Base-by-base conservation (phyloP, 2,329 filamentous ascomycete species). In the Fusarium irregulare region DNA sequence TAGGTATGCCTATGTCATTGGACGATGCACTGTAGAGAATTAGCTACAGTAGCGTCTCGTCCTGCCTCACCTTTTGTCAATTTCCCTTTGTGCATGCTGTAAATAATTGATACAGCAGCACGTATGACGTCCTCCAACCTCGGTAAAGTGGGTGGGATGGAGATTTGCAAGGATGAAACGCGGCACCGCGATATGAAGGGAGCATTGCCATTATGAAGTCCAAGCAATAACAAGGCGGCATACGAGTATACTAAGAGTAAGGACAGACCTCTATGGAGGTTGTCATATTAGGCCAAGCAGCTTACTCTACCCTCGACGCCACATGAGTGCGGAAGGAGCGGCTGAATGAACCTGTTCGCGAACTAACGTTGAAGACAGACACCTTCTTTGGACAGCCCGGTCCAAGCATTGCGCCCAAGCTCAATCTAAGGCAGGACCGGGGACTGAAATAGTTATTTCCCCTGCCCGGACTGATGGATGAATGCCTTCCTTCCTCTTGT, bases 111-210 rank as follows among this genome's bases (percentile, higher is more conserved):
- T n/a, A 37, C 21, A 64, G 45, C 30, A 50, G 32, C 18, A 47
- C n/a, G 40, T 30, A 45, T 55, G n/a, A 28, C 27, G 56, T 32
- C 44, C 32, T 64, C 49, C 20, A 64, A 59, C 61, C 40, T 59
- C 61, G 60, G 60, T 41, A 66, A 56, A 60, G 47, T 54, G 62
- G 62, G 28, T 28, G 42, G 62, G 41, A 66, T 66, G 47, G 55
- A 60, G 61, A 60, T 66, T 65, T 65, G 46, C 53, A 44, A 65
- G 54, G 37, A 23, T 66, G 63, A 65, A 66, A 54, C 63, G 37
- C 30, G 61, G 28, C 47, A 65, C 47, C 23, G 42, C 27, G 60
- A 53, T 30, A 53, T 48, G 47, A 60, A 53, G 47, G 45, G 60
- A 64, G 32, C 14, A 18, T 56, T 55, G 42, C 25, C 44, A 37